Base-by-base conservation (phyloP, 2,329 filamentous ascomycete species). In the Neonectria sp. region DNA sequence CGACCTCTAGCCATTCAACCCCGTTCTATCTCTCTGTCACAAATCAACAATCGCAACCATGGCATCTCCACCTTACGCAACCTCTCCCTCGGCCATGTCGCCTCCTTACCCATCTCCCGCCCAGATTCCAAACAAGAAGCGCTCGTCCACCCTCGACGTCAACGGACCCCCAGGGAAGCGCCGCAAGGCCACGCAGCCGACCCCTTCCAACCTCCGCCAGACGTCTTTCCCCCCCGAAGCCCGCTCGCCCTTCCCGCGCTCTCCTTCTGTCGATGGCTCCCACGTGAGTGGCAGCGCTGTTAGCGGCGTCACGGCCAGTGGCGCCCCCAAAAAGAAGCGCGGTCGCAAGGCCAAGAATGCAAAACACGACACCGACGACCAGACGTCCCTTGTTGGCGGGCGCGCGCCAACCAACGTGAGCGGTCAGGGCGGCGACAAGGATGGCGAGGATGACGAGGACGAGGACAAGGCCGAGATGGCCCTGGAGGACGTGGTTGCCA, bases 201-300 rank as follows among this genome's bases (percentile, higher is more conserved):
- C 88, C 21, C 71, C 65, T 3, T 84, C 87, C 0, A 92, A 94
- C 71, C 92, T 96, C 2, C 92, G 93, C 45, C 92, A 95, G 76
- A 95, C 94, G 5, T 94, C 93, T 0, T 96, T 95, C 76, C 92
- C 93, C 0, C 92, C 93, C 29, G 91, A 89, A 60, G 81, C 80
- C 37, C 80, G 84, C 25, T 89, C 88, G 3, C 86, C 88, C 0
- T 86, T 86, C 46, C 85, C 85, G 21, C 88, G 91, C 17, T 93
- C 91, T 0, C 92, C 92, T 0, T 92, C 90, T 2, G 84, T 90
- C 57, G 91, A 93, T 65, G 86, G 82, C 9, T 90, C 88, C 43
- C 83, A 90, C 51, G 86, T 91, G 17, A 90, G 89, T 68, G 90
- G 89, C 35, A 91, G 89, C 55, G 87, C 87, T 53, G 85, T 86